Conservation (phyloP, 2,329 filamentous ascomycete species). For the Rutstroemia sp. region DNA sequence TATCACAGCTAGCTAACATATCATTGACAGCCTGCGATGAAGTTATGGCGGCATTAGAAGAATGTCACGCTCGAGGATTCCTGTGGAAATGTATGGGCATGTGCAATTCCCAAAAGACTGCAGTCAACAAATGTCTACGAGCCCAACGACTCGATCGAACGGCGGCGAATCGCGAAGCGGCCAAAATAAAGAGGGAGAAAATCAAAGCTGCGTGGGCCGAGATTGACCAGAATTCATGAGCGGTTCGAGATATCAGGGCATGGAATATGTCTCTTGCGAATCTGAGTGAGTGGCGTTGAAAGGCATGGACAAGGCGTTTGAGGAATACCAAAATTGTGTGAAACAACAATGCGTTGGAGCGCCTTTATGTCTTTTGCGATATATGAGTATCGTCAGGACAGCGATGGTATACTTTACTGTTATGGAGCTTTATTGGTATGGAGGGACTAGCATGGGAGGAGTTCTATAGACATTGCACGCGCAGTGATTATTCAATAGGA, state of each 20-base stretch:
- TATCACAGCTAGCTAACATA: constrained; percentile 12
- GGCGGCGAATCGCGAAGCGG: constrained; percentile 63
- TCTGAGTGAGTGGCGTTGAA: neutral
- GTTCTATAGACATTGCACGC: too few relatives aligned
- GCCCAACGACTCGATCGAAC: constrained; percentile 74
- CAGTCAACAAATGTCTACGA: constrained; percentile 79
- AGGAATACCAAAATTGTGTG: neutral
- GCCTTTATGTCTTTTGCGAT: too few relatives aligned
- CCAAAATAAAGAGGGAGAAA: constrained; percentile 62
- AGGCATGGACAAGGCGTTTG: neutral
- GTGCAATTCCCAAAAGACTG: constrained; percentile 79
- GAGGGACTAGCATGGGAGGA: too few relatives aligned
- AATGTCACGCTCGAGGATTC: constrained; percentile 90
- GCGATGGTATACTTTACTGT: too few relatives aligned
- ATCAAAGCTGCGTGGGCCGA: constrained; percentile 75
- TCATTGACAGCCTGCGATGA: constrained; percentile 73
- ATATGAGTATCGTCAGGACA: too few relatives aligned
- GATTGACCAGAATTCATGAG: constrained; percentile 60
- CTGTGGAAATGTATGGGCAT: constrained; percentile 84
- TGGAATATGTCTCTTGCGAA: neutral
- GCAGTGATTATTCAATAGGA: too few relatives aligned
- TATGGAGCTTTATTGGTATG: too few relatives aligned
- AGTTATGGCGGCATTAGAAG: constrained; percentile 86
- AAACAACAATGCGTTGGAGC: too few relatives aligned
- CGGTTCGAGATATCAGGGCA: constrained; percentile 11